Conservation (phyloP, 495 filamentous ascomycete species). For the Collariella sp. region DNA sequence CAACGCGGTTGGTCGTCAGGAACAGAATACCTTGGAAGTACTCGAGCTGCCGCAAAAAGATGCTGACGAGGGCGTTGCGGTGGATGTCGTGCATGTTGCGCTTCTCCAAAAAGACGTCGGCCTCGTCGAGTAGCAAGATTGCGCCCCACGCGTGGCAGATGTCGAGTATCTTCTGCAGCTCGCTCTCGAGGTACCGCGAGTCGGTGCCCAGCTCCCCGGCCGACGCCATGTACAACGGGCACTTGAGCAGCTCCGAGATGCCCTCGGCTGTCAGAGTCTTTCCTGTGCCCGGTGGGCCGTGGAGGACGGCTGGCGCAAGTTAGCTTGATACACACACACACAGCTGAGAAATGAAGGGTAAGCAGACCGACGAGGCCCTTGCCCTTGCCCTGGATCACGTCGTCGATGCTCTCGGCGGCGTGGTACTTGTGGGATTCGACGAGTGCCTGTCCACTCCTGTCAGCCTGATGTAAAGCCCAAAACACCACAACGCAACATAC, state of each 20-base stretch:
- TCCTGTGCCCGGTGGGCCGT: constrained; percentile 78
- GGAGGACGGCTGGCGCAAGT: constrained; percentile 47
- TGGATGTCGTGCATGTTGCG: constrained; percentile 64
- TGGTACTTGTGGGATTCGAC: constrained; percentile 47
- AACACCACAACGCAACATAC: constrained; percentile 40
- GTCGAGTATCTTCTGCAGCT: constrained; percentile 77
- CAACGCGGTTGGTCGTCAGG: constrained; percentile 46
- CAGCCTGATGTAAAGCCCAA: neutral
- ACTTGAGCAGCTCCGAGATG: constrained; percentile 73
- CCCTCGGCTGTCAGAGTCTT: constrained; percentile 87
- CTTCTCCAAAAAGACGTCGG: constrained; percentile 72
- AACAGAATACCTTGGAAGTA: constrained; percentile 48
- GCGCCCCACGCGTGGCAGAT: constrained; percentile 85
- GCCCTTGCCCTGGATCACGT: constrained; percentile 46
- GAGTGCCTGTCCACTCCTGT: constrained; percentile 8
- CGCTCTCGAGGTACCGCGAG: constrained; percentile 63
- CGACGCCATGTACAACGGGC: constrained; percentile 77
- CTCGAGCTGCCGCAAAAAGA: constrained; percentile 46
- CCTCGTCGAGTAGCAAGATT: constrained; percentile 67
- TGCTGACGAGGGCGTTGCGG: constrained; percentile 65
- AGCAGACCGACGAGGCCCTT: constrained; percentile 56
- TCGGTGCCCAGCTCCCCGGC: constrained; percentile 79
- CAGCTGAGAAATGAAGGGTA: constrained; percentile 40
- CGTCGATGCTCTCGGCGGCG: constrained; percentile 68
- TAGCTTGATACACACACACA: constrained; percentile 1